Base-by-base conservation (phyloP, 129 eudicot genomes). In the Arctium minus region DNA sequence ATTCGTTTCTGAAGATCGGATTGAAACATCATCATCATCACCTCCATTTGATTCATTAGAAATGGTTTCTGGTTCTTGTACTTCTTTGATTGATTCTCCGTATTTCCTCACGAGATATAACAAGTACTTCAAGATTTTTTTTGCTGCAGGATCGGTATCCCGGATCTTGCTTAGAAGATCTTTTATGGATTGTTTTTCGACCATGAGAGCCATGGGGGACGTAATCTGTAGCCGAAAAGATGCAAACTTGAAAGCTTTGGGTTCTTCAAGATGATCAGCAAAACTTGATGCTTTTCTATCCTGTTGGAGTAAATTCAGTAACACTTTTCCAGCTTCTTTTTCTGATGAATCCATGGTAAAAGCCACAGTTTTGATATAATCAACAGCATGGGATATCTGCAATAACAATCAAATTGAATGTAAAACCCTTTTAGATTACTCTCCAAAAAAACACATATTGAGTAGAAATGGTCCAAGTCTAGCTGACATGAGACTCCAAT, bases 31-130 rank as follows among this genome's bases (percentile, higher is more conserved):
- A 60, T 60, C 68, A 15, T 33, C 56, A 0, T 39, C 75, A 69
- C 74, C 33, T 83, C 71, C 79, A n/a, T n/a, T 60, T 60, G 68
- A 60, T 17, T 60, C 68, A 5, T 73, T n/a, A 8, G 33, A 22
- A 67, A 67, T 29, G 71, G 10, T 72, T 38, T 73, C 56, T 11
- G 64, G 60, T 68, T 85, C 79, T 38, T 77, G 65, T 22, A 22
- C 27, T 80, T 18, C 17, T 56, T 29, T 68, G 42, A 74, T 65
- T 37, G 79, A 73, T 17, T 83, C 69, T 38, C 87, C 89, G 60
- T 86, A 83, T 80, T 86, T 88, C 38, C 69, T 72, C 70, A 80
- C 79, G 40, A 88, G 89, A 83, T 88, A 79, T n/a, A 85, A 33
- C 74, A 88, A 56, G 69, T 79, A 82, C 9, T 65, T 79, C 67